Conservation (phyloP, 1,139 yeast species). For the Ogataea hybrid region DNA sequence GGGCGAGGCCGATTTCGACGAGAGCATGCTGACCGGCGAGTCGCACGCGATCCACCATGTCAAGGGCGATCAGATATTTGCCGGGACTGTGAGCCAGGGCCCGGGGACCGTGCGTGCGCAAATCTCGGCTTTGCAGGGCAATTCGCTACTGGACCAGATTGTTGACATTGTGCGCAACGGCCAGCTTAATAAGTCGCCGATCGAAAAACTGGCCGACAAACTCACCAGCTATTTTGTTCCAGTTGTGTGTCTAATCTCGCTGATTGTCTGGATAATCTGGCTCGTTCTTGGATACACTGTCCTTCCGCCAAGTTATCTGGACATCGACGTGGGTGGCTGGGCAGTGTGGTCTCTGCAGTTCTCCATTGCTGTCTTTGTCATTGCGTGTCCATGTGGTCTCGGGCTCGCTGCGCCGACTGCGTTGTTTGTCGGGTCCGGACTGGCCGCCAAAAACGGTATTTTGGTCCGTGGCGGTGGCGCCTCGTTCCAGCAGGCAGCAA, state of each 20-base stretch:
- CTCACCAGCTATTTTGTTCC: conserved; percentile 77
- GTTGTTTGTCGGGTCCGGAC: conserved; percentile 94
- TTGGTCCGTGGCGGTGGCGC: conserved; percentile 80
- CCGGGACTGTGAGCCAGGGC: conserved; percentile 72
- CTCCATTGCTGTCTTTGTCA: conserved; percentile 80
- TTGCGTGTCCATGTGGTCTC: conserved; percentile 94
- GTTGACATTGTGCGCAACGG: conserved; percentile 72
- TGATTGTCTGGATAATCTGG: conserved; percentile 71
- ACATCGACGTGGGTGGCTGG: conserved; percentile 73
- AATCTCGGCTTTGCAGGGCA: conserved; percentile 60
- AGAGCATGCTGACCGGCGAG: conserved; percentile 79
- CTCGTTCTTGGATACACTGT: conserved; percentile 52
- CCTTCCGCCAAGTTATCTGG: conserved; percentile 55
- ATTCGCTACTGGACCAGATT: conserved; percentile 67
- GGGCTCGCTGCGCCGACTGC: conserved; percentile 97
- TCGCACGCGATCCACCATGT: conserved; percentile 47
- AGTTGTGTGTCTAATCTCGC: conserved; percentile 55
- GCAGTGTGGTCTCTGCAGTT: conserved; percentile 74
- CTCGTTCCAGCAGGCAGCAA: conserved; percentile 76
- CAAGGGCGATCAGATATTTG: conserved; percentile 62
- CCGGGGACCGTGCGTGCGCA: conserved; percentile 51
- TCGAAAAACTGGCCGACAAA: conserved; percentile 69
- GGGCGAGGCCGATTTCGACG: conserved; percentile 65
- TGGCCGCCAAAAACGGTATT: conserved; percentile 83
- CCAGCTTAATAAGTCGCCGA: conserved; percentile 70